Evolutionary conservation across 768 basidiomycete genomes (phyloP).

Genomic region (Xanthoconium stramineum): DNA sequence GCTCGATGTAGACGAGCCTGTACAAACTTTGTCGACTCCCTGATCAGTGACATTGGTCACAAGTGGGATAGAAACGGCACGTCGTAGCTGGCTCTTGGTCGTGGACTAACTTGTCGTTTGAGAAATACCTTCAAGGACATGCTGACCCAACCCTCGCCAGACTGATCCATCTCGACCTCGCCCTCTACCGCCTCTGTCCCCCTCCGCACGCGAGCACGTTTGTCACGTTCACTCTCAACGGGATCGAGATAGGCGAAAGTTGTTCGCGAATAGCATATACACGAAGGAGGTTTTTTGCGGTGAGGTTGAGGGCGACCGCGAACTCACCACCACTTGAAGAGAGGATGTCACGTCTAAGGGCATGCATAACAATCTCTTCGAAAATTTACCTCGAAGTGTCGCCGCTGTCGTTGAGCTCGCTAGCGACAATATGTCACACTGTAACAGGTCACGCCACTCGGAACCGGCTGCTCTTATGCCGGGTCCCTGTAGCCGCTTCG

Average conservation of each 20-base stretch:
- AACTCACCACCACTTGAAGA: slow-evolving; percentile 83
- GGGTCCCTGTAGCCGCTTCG: too few relatives aligned
- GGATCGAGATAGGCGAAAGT: slow-evolving; percentile 51
- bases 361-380: slow-evolving; percentile 52
- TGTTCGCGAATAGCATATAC: slow-evolving; percentile 87
- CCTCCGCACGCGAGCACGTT: slow-evolving; percentile 49
- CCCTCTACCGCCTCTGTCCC: slow-evolving; percentile 76
- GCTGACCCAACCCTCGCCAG: slow-evolving; percentile 78
- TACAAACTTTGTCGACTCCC: slow-evolving; percentile 81
- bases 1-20: slow-evolving; percentile 84
- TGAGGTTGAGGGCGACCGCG: slow-evolving; percentile 68
- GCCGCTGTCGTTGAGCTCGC: background rate
- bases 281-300: slow-evolving; percentile 69
- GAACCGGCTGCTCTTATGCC: too few relatives aligned
- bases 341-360: slow-evolving; percentile 76
- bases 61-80: slow-evolving; percentile 70
- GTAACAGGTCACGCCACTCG: background rate
- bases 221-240: slow-evolving; percentile 60
- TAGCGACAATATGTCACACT: slow-evolving; percentile 7
- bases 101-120: slow-evolving; percentile 42
- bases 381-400: background rate
- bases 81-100: slow-evolving; percentile 53
- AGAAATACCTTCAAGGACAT: slow-evolving; percentile 31
- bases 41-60: slow-evolving; percentile 86
- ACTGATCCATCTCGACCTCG: slow-evolving; percentile 74